Base-by-base conservation (phyloP, 495 filamentous ascomycete species). In the Xeromyces bisporus region DNA sequence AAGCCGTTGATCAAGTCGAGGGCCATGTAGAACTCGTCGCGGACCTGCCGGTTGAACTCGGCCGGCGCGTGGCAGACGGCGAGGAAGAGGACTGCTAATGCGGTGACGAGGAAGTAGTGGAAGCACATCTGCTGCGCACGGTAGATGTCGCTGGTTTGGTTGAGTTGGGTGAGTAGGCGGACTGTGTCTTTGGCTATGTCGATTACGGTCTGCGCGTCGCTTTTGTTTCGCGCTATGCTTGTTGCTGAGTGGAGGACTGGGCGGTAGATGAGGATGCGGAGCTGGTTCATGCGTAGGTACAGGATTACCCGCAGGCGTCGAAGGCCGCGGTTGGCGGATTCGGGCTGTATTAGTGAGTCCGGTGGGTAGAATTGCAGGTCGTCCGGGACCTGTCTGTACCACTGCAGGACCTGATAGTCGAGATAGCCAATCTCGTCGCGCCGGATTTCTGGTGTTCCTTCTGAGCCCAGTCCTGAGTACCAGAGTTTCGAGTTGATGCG, bases 21-120 rank as follows among this genome's bases (percentile, higher is more conserved):
- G 0, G 79, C 83, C 67, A 80, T 71, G 55, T 87, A 86, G 41
- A 89, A 92, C 49, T 89, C 83, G 34, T 75, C 71, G n/a, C 79
- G 67, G 31, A 80, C 80, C 26, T 66, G 55, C 6, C 67, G 62
- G 41, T 72, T 80, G 48, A 87, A 92, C 24, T 78, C 70, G 1
- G 73, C 60, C 0, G 83, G 80, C 2, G 82, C 80, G 45, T 92
- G 82, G 9, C 73, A 80, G 2, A 80, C 79, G 0, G 82, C 81
- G 0, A 92, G 69, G 48, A 89, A 85, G 6, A 92, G 60, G 2
- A 87, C 81, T 0, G 78, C 77, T 15, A 92, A 64, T 7, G 81
- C 75, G 6, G 78, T 76, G 7, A 82, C 72, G 11, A 92, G 64
- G 50, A 92, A 92, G 43, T 86, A 83, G 50, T 92, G 82, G 57